Conservation (phyloP, 768 basidiomycete genomes). For the Tylopilus plumbeoviolaceoides region DNA sequence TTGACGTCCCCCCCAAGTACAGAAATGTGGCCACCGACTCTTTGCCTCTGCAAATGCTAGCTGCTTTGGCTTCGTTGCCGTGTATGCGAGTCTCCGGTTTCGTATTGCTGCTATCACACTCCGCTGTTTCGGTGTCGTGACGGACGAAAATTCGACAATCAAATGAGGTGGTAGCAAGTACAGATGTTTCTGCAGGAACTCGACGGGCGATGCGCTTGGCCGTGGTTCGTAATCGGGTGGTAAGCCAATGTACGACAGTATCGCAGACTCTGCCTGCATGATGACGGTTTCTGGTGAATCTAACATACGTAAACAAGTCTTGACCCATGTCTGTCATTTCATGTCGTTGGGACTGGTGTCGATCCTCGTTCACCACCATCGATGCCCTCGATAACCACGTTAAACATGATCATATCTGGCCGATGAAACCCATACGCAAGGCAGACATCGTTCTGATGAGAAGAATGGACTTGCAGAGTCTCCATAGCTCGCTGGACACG, state of each 20-base stretch:
- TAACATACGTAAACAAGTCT: constrained; percentile 22
- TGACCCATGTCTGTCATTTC: constrained; percentile 18
- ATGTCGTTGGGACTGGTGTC: constrained; percentile 57
- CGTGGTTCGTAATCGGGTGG: constrained; percentile 55
- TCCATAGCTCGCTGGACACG: constrained; percentile 15
- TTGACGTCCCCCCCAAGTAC: constrained; percentile 51
- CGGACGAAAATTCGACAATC: constrained; percentile 38
- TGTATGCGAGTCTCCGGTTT: constrained; percentile 68
- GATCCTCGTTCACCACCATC: constrained; percentile 36
- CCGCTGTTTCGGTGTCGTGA: constrained; percentile 59
- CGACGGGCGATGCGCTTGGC: constrained; percentile 53
- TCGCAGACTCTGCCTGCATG: constrained; percentile 17
- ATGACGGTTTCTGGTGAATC: not conserved
- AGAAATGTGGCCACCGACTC: constrained; percentile 62
- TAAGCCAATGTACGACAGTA: constrained; percentile 54
- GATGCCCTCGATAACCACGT: constrained; percentile 44
- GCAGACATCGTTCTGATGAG: constrained; percentile 41
- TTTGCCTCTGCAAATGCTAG: constrained; percentile 52
- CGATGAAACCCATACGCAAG: constrained; percentile 40
- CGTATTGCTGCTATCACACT: constrained; percentile 60
- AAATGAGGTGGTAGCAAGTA: constrained; percentile 65
- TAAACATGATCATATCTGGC: constrained; percentile 42
- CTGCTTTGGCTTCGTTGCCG: constrained; percentile 49
- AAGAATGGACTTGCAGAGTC: constrained; percentile 36
- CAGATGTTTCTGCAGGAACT: constrained; percentile 60